Evolutionary conservation across 1,284 basidiomycete species (phyloP).

Genomic region (Ustilago tritici): DNA sequence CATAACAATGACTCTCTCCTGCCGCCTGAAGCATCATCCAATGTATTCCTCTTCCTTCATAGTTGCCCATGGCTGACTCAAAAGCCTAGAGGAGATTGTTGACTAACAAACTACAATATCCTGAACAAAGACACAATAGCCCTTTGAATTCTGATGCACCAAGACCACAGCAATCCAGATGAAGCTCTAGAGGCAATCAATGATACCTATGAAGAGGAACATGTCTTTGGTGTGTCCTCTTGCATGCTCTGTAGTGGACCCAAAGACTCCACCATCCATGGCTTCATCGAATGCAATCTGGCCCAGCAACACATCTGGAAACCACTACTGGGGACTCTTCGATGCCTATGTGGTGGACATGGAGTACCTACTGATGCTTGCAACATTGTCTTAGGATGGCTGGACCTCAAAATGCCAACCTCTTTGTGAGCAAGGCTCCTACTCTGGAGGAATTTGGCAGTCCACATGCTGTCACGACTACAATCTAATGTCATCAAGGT

Average conservation of each 20-base stretch:
- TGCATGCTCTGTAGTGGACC: not conserved
- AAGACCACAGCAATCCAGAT: too few relatives aligned
- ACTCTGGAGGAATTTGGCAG: too few relatives aligned
- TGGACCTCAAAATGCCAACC: not conserved
- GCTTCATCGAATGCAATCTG: not conserved
- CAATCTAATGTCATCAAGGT: too few relatives aligned
- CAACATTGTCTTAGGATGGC: not conserved
- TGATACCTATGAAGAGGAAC: not conserved
- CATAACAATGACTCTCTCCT: not conserved
- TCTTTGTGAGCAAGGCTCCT: not conserved
- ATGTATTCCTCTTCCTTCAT: not conserved
- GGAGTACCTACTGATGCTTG: not conserved
- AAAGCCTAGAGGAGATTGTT: not conserved
- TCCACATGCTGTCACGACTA: too few relatives aligned
- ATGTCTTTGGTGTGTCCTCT: not conserved
- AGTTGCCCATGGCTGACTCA: not conserved
- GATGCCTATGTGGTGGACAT: not conserved
- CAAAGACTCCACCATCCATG: not conserved
- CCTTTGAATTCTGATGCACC: not conserved
- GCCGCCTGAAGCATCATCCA: not conserved
- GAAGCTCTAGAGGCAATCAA: not conserved
- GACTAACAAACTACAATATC: not conserved
- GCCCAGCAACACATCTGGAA: not conserved
- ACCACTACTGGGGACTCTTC: not conserved
- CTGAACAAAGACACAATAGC: not conserved